Percentiles rank a stretch among this genome's conserved stretches.
Evolutionary conservation across 1,139 yeast genomes (phyloP).

Genomic region (Suhomyces panamericanus): DNA sequence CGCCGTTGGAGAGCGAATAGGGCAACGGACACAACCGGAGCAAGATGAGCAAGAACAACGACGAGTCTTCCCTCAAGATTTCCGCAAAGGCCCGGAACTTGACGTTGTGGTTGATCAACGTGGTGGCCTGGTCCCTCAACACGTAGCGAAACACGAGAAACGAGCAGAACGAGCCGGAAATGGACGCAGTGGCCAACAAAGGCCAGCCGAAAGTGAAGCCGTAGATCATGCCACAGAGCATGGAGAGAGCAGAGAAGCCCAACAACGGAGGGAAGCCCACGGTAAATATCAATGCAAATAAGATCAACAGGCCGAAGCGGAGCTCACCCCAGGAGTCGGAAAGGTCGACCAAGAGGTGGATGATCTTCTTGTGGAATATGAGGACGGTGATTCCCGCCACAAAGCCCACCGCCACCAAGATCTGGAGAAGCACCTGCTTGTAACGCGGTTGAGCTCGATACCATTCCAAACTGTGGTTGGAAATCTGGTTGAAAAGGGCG

Average conservation of each 20-base stretch:
- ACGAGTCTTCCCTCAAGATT: constrained; percentile 63
- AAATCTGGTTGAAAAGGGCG: constrained; percentile 5
- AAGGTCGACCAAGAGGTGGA: constrained; percentile 44
- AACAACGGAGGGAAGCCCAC: constrained; percentile 82
- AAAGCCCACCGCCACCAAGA: constrained; percentile 17
- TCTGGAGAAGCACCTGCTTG: constrained; percentile 15
- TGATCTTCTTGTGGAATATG: constrained; percentile 49
- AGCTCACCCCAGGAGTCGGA: constrained; percentile 49
- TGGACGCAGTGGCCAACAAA: constrained; percentile 65
- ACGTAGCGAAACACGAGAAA: constrained; percentile 67
- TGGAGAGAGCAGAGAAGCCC: constrained; percentile 73
- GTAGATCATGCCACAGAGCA: constrained; percentile 77
- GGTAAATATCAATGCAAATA: constrained; percentile 47
- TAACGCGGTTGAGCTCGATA: constrained; percentile 15
- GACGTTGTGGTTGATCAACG: constrained; percentile 52
- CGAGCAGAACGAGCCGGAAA: constrained; percentile 71
- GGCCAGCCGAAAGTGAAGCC: constrained; percentile 85
- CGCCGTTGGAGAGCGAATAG: constrained; percentile 89
- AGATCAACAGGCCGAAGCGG: constrained; percentile 51
- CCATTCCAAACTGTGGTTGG: constrained; percentile 13
- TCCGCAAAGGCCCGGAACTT: constrained; percentile 75
- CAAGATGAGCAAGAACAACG: constrained; percentile 65
- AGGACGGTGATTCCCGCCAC: constrained; percentile 33
- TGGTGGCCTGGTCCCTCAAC: constrained; percentile 55
- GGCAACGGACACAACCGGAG: constrained; percentile 90